phyloP scores from a whole-genome alignment of 306 rosid genomes.

The Glycine tomentella region DNA sequence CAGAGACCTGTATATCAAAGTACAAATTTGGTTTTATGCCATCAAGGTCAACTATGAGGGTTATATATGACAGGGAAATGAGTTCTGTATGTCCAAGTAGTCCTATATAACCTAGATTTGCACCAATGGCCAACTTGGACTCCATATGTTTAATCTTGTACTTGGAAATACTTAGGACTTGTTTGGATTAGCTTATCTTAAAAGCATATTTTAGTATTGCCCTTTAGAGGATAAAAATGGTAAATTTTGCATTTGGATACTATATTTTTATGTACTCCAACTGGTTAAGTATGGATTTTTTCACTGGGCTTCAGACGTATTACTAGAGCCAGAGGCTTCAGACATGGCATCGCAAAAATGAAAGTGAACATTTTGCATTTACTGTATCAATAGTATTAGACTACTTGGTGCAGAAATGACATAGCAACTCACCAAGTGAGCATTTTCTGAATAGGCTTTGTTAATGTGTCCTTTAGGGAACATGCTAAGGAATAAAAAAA shows the following conservation, averaged over 20 bases:
- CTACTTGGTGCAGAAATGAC: not conserved
- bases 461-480: not conserved
- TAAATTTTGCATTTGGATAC: conserved; percentile 1
- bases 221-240: not conserved
- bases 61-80: no score
- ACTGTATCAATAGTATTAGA: not conserved
- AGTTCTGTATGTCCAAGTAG: no score
- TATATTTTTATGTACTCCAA: not conserved
- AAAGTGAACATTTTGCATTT: not conserved
- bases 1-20: no score
- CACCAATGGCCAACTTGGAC: no score
- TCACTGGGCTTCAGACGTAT: not conserved
- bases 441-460: conserved; percentile 7
- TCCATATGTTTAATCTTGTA: not conserved
- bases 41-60: no score
- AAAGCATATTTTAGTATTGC: not conserved
- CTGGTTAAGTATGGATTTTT: not conserved
- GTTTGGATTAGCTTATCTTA: not conserved
- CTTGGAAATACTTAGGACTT: not conserved
- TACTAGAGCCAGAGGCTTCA: not conserved
- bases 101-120: no score
- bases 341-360: not conserved
- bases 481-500: conserved; percentile 1
- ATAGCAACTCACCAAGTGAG: not conserved
- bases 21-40: no score